These are phyloP conservation scores for Aspergillus awamori DNA, from an alignment of 2,329 filamentous ascomycete species.

Conservation along the genomic window DNA sequence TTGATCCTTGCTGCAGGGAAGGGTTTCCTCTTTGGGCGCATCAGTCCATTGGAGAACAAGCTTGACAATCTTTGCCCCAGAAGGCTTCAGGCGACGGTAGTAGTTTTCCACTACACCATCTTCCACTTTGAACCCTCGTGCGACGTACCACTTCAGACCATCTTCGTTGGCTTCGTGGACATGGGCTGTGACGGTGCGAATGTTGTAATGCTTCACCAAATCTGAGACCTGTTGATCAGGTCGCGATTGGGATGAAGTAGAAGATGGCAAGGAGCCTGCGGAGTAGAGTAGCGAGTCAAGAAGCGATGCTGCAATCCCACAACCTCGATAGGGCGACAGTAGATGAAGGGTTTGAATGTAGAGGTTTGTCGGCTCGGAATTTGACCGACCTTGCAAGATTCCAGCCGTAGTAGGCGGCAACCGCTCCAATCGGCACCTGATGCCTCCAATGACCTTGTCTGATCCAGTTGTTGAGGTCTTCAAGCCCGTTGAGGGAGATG, in stretches of 20 bases:
- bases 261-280: slow-evolving; percentile 9
- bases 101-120: slow-evolving; percentile 58
- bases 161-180: slow-evolving; percentile 66
- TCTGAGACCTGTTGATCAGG: slow-evolving; percentile 32
- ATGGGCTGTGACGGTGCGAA: slow-evolving; percentile 60
- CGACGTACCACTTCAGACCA: slow-evolving; percentile 62
- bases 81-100: slow-evolving; percentile 61
- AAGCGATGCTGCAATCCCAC: slow-evolving; percentile 60
- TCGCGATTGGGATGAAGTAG: slow-evolving; percentile 13
- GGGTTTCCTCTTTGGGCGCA: slow-evolving; percentile 19
- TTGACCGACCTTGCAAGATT: slow-evolving; percentile 7
- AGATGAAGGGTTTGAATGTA: slow-evolving; percentile 66
- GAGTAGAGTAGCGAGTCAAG: slow-evolving; percentile 48
- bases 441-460: slow-evolving; percentile 52
- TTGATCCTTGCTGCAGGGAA: not conserved
- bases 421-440: slow-evolving; percentile 51
- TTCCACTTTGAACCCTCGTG: slow-evolving; percentile 58
- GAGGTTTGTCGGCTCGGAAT: slow-evolving; percentile 44
- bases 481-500: slow-evolving; percentile 16
- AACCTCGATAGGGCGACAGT: slow-evolving; percentile 61
- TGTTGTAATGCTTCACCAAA: slow-evolving; percentile 53
- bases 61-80: slow-evolving; percentile 57
- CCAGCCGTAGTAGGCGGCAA: slow-evolving; percentile 23
- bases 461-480: slow-evolving; percentile 29
- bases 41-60: slow-evolving; percentile 38